A percentile compares a stretch with the other conserved stretches of the same genome.
These are phyloP conservation scores for Phytophthora tentaculata DNA, from an alignment of 352 stramenopile genomes.

Conservation along the genomic window DNA sequence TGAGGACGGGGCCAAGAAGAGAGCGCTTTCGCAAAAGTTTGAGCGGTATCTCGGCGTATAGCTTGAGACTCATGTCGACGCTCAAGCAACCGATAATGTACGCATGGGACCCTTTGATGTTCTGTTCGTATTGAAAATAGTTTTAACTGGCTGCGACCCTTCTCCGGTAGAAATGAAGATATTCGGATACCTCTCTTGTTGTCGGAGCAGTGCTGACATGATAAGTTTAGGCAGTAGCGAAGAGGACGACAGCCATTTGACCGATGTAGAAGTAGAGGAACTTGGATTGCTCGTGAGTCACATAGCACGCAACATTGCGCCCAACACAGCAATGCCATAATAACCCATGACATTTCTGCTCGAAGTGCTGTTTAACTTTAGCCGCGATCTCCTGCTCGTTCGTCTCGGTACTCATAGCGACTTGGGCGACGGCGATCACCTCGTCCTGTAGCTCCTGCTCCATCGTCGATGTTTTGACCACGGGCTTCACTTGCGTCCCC, in stretches of 20 bases:
- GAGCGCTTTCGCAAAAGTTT: conserved; percentile 56
- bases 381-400: conserved; percentile 92
- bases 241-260: conserved; percentile 94
- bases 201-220: neutral
- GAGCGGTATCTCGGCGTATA: conserved; percentile 33
- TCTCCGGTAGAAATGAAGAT: neutral
- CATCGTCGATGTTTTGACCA: conserved; percentile 91
- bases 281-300: conserved; percentile 94
- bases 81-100: too few species aligned
- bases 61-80: conserved; percentile 24
- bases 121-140: conserved; percentile 38
- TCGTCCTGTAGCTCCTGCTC: conserved; percentile 87
- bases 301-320: conserved; percentile 94
- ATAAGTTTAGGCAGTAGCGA: conserved; percentile 72
- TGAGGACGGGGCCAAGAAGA: conserved; percentile 36
- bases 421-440: conserved; percentile 79
- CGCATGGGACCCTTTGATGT: too few species aligned
- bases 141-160: too few species aligned
- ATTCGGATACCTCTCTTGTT: conserved; percentile 8
- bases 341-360: conserved; percentile 91
- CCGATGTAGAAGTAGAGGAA: conserved; percentile 98
- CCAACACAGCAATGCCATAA: conserved; percentile 96
- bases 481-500: conserved; percentile 75
- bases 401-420: conserved; percentile 80
- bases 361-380: conserved; percentile 92